Percentiles rank a stretch among this genome's conserved stretches.
Conservation (phyloP, 2,329 filamentous ascomycete genomes). For the Alternaria postmessia region DNA sequence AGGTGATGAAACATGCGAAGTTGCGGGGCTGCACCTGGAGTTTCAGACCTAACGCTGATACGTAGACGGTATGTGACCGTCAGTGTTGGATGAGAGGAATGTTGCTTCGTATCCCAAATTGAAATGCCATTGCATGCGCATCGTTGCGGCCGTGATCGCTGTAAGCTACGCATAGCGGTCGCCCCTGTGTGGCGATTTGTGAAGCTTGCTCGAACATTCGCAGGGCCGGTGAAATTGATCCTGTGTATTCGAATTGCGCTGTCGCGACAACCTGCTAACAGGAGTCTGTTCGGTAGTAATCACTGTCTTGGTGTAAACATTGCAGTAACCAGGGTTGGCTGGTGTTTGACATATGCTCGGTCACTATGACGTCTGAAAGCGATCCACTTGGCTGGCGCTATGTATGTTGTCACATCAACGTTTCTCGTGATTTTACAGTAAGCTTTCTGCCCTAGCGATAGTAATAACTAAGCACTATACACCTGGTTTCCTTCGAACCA, state of each 20-base stretch:
- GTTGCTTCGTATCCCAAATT: neutral
- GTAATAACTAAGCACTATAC: conserved; percentile 18
- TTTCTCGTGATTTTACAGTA: neutral
- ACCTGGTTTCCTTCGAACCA: conserved; percentile 60
- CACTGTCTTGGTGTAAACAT: neutral
- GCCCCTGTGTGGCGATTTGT: neutral
- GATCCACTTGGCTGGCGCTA: neutral
- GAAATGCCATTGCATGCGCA: neutral
- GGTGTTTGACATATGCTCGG: neutral
- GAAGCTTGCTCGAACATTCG: neutral
- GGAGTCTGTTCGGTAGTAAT: neutral
- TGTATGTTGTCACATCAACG: neutral
- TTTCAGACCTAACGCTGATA: conserved; percentile 32
- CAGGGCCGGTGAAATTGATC: neutral
- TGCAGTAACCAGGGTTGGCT: neutral
- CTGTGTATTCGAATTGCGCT: neutral
- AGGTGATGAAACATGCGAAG: conserved; percentile 26
- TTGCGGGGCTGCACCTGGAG: conserved; percentile 18
- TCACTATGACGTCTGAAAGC: neutral
- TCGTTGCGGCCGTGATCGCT: neutral
- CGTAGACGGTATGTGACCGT: conserved; percentile 23
- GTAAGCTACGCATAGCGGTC: neutral
- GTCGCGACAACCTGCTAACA: too few relatives aligned
- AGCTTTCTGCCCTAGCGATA: neutral
- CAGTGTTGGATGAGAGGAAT: neutral